Evolutionary conservation across 1,284 basidiomycete species (phyloP), one percentile per base, ranked within the genome.

Genomic region (Irpex sp.): DNA sequence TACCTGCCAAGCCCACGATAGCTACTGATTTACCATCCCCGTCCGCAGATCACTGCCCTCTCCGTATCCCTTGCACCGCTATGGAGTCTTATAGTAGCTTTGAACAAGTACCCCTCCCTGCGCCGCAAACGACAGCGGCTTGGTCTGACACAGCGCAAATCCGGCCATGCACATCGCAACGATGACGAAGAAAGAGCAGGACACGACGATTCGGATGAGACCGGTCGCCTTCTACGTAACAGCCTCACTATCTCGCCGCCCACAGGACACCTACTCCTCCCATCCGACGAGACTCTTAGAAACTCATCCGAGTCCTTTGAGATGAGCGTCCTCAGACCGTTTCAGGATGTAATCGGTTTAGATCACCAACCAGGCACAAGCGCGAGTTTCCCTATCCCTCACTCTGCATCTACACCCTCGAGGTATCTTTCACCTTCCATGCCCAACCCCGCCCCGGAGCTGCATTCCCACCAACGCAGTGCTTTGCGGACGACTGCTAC

Each of bases 21-120:
- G 13, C 4, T 31, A 5, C 47, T 49, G 7, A n/a, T 19, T 54
- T 6, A 55, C 44, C 5, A 2, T 9, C 37, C 11, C 13, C 11
- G 11, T 7, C 17, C 21, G 2, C 48, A 67, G 67, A 63, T 68
- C 26, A 68, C 67, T 7, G 67, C 67, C 17, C 26, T 68, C 3
- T 61, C 63, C 31, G 62, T 68, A 44, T 62, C 72, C 1, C 62
- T 72, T 61, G 69, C 69, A 13, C 72, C 74, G 0, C 59, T 73
- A 19, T 74, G 73, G 73, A 69, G 66, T 64, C 67, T 74, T 34
- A 63, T 61, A 8, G 67, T 69, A 19, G 72, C 72, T 2, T 52
- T 74, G 4, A 71, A 71, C 69, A 68, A 66, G 21, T 72, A 70
- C 64, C 73, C 72, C 8, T 59, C 64, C 15, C 54, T 62, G 5